A percentile compares a stretch with the other conserved stretches of the same genome.
phyloP scores from a whole-genome alignment of 192 early-diverging fungal genomes.

The Coemansia sp. region DNA sequence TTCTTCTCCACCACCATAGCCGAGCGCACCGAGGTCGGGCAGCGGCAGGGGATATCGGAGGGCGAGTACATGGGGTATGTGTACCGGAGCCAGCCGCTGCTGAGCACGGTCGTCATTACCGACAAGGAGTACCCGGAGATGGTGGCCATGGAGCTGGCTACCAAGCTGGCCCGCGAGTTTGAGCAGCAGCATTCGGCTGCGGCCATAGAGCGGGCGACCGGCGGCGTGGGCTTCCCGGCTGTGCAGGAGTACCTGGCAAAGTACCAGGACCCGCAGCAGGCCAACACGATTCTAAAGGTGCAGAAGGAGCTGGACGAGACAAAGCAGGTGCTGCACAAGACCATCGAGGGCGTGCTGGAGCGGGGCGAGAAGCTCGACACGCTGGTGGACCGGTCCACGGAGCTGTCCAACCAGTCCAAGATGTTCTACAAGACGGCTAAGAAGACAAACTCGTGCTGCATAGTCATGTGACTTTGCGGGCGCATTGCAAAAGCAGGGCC shows the following conservation, averaged over 20 bases:
- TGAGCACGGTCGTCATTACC: conserved; percentile 71
- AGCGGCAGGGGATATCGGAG: conserved; percentile 75
- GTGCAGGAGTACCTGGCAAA: conserved; percentile 64
- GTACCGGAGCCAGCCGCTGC: conserved; percentile 63
- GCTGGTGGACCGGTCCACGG: conserved; percentile 75
- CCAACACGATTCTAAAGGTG: conserved; percentile 88
- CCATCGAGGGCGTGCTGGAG: conserved; percentile 83
- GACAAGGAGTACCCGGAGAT: conserved; percentile 87
- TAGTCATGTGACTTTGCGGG: conserved; percentile 30
- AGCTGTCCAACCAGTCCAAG: conserved; percentile 85
- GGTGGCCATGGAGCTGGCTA: conserved; percentile 78
- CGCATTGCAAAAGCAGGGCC: too few relatives aligned
- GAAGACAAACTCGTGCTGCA: conserved; percentile 57
- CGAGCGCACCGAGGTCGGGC: conserved; percentile 74
- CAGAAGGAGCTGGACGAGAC: conserved; percentile 97
- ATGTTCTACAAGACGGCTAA: conserved; percentile 97
- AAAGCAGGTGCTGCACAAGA: conserved; percentile 90
- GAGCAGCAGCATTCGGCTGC: conserved; percentile 51
- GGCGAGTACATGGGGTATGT: conserved; percentile 78
- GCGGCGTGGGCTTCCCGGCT: conserved; percentile 55
- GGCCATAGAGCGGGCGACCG: conserved; percentile 17
- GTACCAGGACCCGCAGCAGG: conserved; percentile 88
- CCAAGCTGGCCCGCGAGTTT: conserved; percentile 87
- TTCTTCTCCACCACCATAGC: conserved; percentile 80
- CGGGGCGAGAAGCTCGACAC: conserved; percentile 86